Evolutionary conservation across 441 rosid species (phyloP), one percentile per base, ranked within the genome.

Genomic region (Pelargonium cotyledonis): DNA sequence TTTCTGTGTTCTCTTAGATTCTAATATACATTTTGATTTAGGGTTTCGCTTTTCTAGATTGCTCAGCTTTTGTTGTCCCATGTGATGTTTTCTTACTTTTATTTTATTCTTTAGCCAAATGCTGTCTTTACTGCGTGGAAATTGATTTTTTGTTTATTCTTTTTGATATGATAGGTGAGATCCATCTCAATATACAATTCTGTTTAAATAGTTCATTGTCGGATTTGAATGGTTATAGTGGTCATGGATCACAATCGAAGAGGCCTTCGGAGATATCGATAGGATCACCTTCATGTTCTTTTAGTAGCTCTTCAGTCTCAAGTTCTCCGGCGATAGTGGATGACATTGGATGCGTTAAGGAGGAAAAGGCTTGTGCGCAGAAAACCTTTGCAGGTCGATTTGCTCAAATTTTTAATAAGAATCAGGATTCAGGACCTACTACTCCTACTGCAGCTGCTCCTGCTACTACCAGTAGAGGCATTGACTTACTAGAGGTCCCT

Each of bases 341-440:
- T 41, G 97, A 93, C 72, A 68, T 72, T 73, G 23, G 69, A 15
- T 72, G 67, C 71, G 47, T 76, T 41, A 88, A 76, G 79, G 98
- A 89, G 47, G 88, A 85, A 11, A 89, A 80, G 66, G 55, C 76
- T 16, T n/a, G 8, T 63, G 67, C 77, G 1, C 95, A 85, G 72
- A 89, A 80, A 74, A 79, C 85, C 3, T 76, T 94, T 61, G 94
- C 92, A 6, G 86, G 81, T 65, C 81, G 88, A 51, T 70, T 94
- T 73, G 95, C 90, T 72, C 96, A 94, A 72, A 88, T 89, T 46
- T 94, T 94, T 68, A 87, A 85, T 66, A 94, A 85, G 75, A 85
- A 73, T 78, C 51, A 79, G 18, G 95, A 87, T 76, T 38, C 76
- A 14, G 53, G 79, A 3, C 60, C 85, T 9, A 21, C 81, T 57